phyloP scores from a whole-genome alignment of 2,329 filamentous ascomycete species.

The Escovopsis sp. region DNA sequence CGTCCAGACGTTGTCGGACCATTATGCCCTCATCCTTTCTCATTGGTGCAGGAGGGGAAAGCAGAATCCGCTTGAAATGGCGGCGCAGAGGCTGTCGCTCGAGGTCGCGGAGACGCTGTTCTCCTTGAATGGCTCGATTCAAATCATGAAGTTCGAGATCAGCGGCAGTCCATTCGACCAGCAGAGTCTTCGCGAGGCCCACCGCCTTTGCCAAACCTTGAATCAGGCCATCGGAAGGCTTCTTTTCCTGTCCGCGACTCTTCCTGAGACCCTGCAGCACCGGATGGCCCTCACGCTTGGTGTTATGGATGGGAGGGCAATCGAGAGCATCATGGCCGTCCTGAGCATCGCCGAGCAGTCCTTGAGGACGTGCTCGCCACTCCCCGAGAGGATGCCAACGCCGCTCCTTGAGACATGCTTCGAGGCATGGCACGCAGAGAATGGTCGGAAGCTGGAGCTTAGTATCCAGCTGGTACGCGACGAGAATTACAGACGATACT shows the following conservation, averaged over 20 bases:
- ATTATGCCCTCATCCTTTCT: slow-evolving; percentile 32
- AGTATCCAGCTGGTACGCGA: slow-evolving; percentile 20
- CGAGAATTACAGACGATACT: slow-evolving; percentile 28
- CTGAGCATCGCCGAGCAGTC: slow-evolving; percentile 30
- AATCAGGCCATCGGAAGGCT: slow-evolving; percentile 19
- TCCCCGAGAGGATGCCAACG: slow-evolving; percentile 31
- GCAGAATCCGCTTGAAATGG: slow-evolving; percentile 14
- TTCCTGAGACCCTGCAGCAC: slow-evolving; percentile 24
- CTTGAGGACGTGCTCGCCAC: slow-evolving; percentile 29
- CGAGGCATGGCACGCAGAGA: slow-evolving; percentile 10
- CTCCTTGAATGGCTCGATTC: slow-evolving; percentile 12
- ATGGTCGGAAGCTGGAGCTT: slow-evolving; percentile 12
- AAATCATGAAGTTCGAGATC: slow-evolving; percentile 15
- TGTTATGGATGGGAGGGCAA: slow-evolving; percentile 25
- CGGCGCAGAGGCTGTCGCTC: slow-evolving; percentile 15
- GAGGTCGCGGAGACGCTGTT: slow-evolving; percentile 15
- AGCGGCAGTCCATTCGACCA: slow-evolving; percentile 17
- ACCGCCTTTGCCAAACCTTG: slow-evolving; percentile 16
- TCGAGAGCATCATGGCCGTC: slow-evolving; percentile 36
- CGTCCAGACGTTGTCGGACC: slow-evolving; percentile 27
- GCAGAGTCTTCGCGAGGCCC: slow-evolving; percentile 14
- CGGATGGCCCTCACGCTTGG: slow-evolving; percentile 23
- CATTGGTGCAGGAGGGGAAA: slow-evolving; percentile 22
- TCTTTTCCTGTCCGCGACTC: slow-evolving; percentile 16
- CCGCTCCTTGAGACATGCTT: slow-evolving; percentile 25